Base-by-base conservation (phyloP, 306 rosid species). In the Fragaria iinumae region DNA sequence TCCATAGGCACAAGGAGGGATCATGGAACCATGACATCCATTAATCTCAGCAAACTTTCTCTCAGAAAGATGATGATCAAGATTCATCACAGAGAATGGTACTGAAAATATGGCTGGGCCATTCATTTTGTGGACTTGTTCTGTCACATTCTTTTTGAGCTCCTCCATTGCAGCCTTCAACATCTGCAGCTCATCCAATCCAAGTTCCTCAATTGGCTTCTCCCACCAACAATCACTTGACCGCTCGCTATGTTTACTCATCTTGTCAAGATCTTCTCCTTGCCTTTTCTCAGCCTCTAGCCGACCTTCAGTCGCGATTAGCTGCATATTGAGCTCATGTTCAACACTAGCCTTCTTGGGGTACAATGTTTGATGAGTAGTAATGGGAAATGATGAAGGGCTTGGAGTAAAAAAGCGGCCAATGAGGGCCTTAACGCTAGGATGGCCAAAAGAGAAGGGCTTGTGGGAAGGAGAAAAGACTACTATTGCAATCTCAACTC, bases 401-500 rank as follows among this genome's bases (percentile, higher is more conserved):
- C 27, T 27, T 27, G 27, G 27, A 27, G 27, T 27, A 27, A 27
- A 27, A 27, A 27, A 27, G 27, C 27, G 27, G 27, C 27, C 27
- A 27, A 27, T 27, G 27, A 34, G 4, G 17, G 14, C 38, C 36
- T 55, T 18, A 8, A 73, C n/a, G 11, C 62, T 23, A 56, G 65
- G 49, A 4, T 38, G 67, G 52, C 36, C 67, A 6, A 72, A 72
- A 36, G 64, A 72, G 65, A 53, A 72, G 8, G 66, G 66, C 14
- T 52, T n/a, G 3, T 72, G 36, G 34, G 67, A 20, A 18, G 50
- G 76, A 36, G 76, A 72, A 38, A 72, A 55, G 2, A 55, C 49
- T 53, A 53, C n/a, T 13, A 53, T 36, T 72, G 67, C 76, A 72
- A 53, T 53, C 36, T 72, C 76, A 72, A 55, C 76, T 14, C 66